Evolutionary conservation across 805 yeast species (phyloP).

Genomic region (Candida oleophila): DNA sequence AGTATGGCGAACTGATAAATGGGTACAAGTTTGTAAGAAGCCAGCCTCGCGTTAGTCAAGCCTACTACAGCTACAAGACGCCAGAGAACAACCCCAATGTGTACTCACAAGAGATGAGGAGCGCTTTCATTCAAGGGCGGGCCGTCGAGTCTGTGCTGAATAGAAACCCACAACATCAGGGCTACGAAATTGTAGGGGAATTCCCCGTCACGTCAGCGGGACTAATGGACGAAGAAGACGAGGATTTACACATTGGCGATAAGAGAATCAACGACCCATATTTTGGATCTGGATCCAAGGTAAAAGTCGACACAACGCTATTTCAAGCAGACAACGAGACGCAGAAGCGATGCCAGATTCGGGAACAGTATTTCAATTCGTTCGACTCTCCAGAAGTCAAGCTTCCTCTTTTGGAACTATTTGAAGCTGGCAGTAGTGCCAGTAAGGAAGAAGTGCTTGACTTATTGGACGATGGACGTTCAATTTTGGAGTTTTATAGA

Average conservation of each 20-base stretch:
- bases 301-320: background rate
- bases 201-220: slow-evolving; percentile 30
- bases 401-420: slow-evolving; percentile 13
- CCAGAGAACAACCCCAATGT: slow-evolving; percentile 16
- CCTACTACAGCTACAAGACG: slow-evolving; percentile 16
- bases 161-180: slow-evolving; percentile 4
- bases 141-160: slow-evolving; percentile 1
- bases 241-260: slow-evolving; percentile 35
- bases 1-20: slow-evolving; percentile 36
- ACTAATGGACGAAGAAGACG: slow-evolving; percentile 33
- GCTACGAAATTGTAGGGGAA: slow-evolving; percentile 30
- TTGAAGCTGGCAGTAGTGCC: slow-evolving; percentile 8
- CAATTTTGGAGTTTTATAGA: slow-evolving; percentile 27
- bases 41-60: slow-evolving; percentile 8
- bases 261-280: slow-evolving; percentile 37
- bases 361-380: slow-evolving; percentile 14
- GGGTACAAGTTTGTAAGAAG: slow-evolving; percentile 43
- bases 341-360: slow-evolving; percentile 1
- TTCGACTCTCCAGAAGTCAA: slow-evolving; percentile 9
- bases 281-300: slow-evolving; percentile 6
- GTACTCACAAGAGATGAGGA: slow-evolving; percentile 13
- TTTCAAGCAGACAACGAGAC: background rate
- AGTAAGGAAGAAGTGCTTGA: slow-evolving; percentile 10
- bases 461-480: slow-evolving; percentile 19
- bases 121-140: slow-evolving; percentile 25